These are phyloP conservation scores for Capronia americana DNA, from an alignment of 2,329 filamentous ascomycete species.

Conservation along the genomic window DNA sequence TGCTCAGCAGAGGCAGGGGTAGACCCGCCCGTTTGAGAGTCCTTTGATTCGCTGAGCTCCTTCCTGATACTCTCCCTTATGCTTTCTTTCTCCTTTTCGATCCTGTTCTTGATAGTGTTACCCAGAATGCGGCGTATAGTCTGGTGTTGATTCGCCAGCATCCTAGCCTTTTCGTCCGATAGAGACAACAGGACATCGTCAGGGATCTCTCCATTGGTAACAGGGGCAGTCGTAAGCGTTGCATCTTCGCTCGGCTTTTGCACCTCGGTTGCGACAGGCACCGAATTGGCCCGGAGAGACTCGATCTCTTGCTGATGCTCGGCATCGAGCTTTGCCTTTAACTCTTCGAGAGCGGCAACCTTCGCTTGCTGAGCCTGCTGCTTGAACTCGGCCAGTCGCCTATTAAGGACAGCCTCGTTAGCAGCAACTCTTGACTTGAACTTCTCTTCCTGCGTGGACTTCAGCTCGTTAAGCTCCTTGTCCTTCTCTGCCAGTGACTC, in stretches of 20 bases:
- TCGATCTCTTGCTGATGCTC: constrained; percentile 53
- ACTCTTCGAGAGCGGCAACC: constrained; percentile 37
- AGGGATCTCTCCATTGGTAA: constrained; percentile 43
- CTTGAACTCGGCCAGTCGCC: constrained; percentile 67
- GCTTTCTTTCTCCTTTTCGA: constrained; percentile 45
- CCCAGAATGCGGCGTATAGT: constrained; percentile 57
- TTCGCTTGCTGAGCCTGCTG: constrained; percentile 58
- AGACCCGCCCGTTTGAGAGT: constrained; percentile 18
- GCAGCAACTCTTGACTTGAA: constrained; percentile 56
- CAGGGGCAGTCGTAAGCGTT: constrained; percentile 34
- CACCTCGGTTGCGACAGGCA: constrained; percentile 46
- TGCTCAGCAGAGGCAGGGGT: constrained; percentile 24
- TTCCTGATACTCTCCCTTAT: constrained; percentile 45
- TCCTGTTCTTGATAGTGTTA: constrained; percentile 62
- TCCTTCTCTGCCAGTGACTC: constrained; percentile 60
- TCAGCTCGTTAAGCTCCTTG: constrained; percentile 51
- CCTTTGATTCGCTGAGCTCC: constrained; percentile 41
- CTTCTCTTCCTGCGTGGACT: constrained; percentile 56
- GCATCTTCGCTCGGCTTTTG: constrained; percentile 33
- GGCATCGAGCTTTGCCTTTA: constrained; percentile 31
- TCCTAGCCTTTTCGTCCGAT: constrained; percentile 57
- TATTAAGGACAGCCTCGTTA: constrained; percentile 65
- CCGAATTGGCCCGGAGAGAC: constrained; percentile 45
- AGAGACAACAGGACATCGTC: constrained; percentile 50
- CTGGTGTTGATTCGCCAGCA: constrained; percentile 58